Evolutionary conservation across 2,329 filamentous ascomycete species (phyloP), one percentile per base, ranked within the genome.

Genomic region (Setomelanomma holmii): DNA sequence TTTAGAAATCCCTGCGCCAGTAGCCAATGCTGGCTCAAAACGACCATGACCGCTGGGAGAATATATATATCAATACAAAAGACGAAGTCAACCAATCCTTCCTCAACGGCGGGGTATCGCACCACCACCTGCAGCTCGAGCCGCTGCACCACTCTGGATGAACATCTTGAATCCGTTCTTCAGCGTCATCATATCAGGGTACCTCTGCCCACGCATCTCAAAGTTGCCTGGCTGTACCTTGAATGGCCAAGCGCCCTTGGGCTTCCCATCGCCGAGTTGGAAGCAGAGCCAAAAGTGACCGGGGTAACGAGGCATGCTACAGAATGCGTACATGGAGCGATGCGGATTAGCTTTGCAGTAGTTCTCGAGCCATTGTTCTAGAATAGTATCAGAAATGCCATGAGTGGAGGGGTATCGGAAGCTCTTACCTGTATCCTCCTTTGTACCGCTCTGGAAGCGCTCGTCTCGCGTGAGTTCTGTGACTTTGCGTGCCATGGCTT

Each of bases 261-360:
- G 83, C 2, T 91, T 89, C 42, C 83, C 81, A 64, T 88, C 84
- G 55, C 90, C 93, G 20, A 92, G 91, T 79, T 98, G 98, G 86
- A 97, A 99, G 79, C 92, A 96, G 35, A 99, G 84, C 79, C 87
- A 89, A 78, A 99, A 99, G 80, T 96, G 96, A 27, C 95, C 95
- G 0, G 95, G 90, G 72, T 93, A 89, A 75, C 93, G 93, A 27
- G 89, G 84, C 72, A 98, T 92, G 72, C 96, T 88, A 82, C 93
- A 98, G 82, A 99, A 98, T 40, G 91, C 90, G 75, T 99, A 99
- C 62, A 91, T 90, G 56, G 90, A 96, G 57, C 93, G 90, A 71
- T 89, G 93, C 10, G 95, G 93, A 75, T 99, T 98, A 74, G 95
- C 95, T 73, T 95, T 89, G 68, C 93, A 95, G 78, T 98, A 99